Evolutionary conservation across 371 early-diverging fungal species (phyloP).

Genomic region (Aphelidium insulamus): DNA sequence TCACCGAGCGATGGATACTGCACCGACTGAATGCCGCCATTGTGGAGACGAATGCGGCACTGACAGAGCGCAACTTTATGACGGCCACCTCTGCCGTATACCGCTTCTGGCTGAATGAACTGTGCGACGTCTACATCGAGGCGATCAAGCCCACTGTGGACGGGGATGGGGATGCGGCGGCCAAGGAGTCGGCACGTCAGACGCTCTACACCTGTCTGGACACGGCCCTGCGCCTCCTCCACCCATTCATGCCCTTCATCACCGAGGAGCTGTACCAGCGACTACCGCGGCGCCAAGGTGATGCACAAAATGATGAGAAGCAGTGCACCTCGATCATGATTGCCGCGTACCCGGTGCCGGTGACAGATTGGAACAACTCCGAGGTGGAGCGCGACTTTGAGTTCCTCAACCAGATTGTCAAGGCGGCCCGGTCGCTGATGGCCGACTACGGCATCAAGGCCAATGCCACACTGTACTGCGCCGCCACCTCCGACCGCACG

Average conservation of each 20-base stretch:
- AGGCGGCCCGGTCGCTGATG: slow-evolving; percentile 48
- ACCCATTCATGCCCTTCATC: slow-evolving; percentile 98
- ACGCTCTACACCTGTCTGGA: slow-evolving; percentile 86
- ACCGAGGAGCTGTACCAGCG: slow-evolving; percentile 98
- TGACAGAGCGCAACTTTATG: slow-evolving; percentile 89
- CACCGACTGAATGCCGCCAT: slow-evolving; percentile 66
- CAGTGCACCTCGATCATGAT: slow-evolving; percentile 38
- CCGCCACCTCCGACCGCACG: slow-evolving; percentile 6
- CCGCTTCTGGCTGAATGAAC: slow-evolving; percentile 89
- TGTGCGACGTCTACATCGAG: slow-evolving; percentile 96
- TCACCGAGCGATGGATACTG: slow-evolving; percentile 86
- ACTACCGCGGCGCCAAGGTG: slow-evolving; percentile 43
- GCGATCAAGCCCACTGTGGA: slow-evolving; percentile 70
- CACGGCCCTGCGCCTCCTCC: slow-evolving; percentile 73
- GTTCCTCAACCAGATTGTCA: slow-evolving; percentile 42
- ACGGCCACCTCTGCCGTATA: slow-evolving; percentile 68
- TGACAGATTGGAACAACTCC: slow-evolving; percentile 18
- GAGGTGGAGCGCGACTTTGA: slow-evolving; percentile 57
- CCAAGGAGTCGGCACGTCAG: slow-evolving; percentile 41
- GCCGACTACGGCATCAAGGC: slow-evolving; percentile 34
- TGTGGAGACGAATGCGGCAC: slow-evolving; percentile 39
- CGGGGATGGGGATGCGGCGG: slow-evolving; percentile 24
- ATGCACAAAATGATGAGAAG: too few species aligned
- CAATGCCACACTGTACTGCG: slow-evolving; percentile 12
- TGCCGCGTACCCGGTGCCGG: slow-evolving; percentile 34